Base-by-base conservation (phyloP, 768 basidiomycete genomes). In the Hydnomerulius pinastri region DNA sequence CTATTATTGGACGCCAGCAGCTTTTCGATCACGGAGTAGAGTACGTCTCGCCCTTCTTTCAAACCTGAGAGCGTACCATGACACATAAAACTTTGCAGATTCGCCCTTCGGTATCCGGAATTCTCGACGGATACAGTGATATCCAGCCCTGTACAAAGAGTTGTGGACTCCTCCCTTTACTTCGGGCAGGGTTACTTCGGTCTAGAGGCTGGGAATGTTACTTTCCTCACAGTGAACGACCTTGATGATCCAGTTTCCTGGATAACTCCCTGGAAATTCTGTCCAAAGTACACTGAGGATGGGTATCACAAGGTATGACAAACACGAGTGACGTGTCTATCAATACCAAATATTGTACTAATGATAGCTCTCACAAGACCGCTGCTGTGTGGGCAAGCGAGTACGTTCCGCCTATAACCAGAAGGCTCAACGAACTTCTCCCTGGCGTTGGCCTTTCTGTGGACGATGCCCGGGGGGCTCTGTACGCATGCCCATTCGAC, bases 401-500 rank as follows among this genome's bases (percentile, higher is more conserved):
- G 32, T 73, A 75, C 54, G 64, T 72, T 41, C 67, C 61, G 9
- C 61, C 64, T 18, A 73, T 75, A 52, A 64, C 69, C 18, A 53
- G 59, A 29, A 67, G 69, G 24, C 66, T 75, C 18, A 68, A 69
- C 44, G 58, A 56, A 28, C 55, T 70, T 32, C 47, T 76, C 20
- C 70, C 69, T 3, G 67, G 60, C 6, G 54, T 73, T 11, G 55
- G 64, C 43, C 50, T 76, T 15, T 66, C 67, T 20, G 51, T 62
- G n/a, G 53, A 64, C 43, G 63, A 75, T 52, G 61, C 66, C 12
- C 67, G 72, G 45, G 75, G 74, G 24, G 73, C 73, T 38, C 57
- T 77, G 18, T 76, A 72, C 54, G 73, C 71, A 13, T 73, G 72
- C 40, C 72, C 73, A 32, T 76, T 71, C 45, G 73, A 74, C 55